Evolutionary conservation across 139 green algal genomes (phyloP), one percentile per base, ranked within the genome.

Genomic region (Tetradesmus lagerheimii): DNA sequence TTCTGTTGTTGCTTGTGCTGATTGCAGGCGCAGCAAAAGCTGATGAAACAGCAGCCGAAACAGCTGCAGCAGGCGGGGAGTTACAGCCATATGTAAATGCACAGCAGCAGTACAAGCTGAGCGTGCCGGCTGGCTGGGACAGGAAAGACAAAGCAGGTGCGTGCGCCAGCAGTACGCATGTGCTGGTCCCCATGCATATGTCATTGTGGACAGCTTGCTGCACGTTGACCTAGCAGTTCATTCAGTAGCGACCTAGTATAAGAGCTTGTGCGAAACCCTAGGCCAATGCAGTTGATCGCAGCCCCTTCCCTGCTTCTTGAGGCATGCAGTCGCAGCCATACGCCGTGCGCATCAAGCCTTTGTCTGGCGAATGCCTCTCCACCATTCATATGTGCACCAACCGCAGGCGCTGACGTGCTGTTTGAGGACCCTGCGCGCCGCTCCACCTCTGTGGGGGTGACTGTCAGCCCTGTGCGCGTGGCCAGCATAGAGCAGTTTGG

Each of bases 401-500:
- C 47, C 75, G n/a, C 94, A 85, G 96, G 96, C 9, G 96, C 96
- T 18, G 95, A 97, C 82, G 94, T 93, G 16, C 89, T 98, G 38
- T 98, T 97, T 67, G 91, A 95, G 67, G 95, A 98, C 91, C 95
- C 96, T 6, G 18, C 16, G 1, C 47, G 86, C 66, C 92, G 93
- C 50, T 95, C 92, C 67, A 97, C 92, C 12, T 95, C 81, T 20
- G 67, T 98, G 3, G 96, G 96, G 0, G 93, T 98, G 5, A 98
- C 95, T 4, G 94, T 98, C 3, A 95, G 90, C 86, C 95, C 96
- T 1, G 94, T 98, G 47, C 91, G 91, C 2, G 93, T 98, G 15
- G 43, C 66, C 1, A 89, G 66, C 57, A 93, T 98, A 50, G 92
- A 94, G 5, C 64, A 94, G 71, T 97, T 97, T 94, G 95, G 95